Percentiles rank a stretch among this genome's conserved stretches.
Conservation (phyloP, 1,284 basidiomycete species). For the Tilletia indica region DNA sequence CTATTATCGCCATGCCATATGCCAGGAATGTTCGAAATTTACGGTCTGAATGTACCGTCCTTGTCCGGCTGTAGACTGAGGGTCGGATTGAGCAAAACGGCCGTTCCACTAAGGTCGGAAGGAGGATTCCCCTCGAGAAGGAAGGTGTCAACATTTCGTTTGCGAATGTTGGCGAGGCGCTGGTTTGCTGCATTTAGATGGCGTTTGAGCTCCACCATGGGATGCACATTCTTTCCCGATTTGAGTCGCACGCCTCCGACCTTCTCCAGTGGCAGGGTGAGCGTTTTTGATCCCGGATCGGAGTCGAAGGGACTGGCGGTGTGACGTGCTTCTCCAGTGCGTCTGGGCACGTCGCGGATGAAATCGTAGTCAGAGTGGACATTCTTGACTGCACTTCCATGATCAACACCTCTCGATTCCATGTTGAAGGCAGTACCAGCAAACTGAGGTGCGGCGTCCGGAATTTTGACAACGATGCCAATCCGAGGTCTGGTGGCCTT, state of each 20-base stretch:
- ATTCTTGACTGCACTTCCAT: not conserved
- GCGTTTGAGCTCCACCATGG: not conserved
- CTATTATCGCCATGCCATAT: not conserved
- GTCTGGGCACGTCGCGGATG: too few species aligned
- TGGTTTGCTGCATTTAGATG: not conserved
- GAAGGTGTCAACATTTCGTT: not conserved
- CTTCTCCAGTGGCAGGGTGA: not conserved
- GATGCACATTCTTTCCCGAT: not conserved
- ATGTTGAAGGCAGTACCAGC: not conserved
- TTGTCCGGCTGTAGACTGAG: not conserved
- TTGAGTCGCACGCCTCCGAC: conserved; percentile 7
- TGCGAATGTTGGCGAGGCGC: not conserved
- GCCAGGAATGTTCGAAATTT: not conserved
- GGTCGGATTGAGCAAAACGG: not conserved
- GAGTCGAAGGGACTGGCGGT: not conserved
- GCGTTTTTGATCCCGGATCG: not conserved
- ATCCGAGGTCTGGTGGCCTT: not conserved
- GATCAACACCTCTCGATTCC: not conserved
- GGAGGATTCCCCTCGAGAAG: not conserved
- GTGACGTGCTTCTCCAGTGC: too few species aligned
- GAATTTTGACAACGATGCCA: conserved; percentile 6
- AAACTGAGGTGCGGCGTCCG: not conserved
- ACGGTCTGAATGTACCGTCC: not conserved
- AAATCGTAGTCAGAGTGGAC: too few species aligned
- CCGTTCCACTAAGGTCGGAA: not conserved